Conservation (phyloP, 2,329 filamentous ascomycete species). For the Hypoxylon sp. region DNA sequence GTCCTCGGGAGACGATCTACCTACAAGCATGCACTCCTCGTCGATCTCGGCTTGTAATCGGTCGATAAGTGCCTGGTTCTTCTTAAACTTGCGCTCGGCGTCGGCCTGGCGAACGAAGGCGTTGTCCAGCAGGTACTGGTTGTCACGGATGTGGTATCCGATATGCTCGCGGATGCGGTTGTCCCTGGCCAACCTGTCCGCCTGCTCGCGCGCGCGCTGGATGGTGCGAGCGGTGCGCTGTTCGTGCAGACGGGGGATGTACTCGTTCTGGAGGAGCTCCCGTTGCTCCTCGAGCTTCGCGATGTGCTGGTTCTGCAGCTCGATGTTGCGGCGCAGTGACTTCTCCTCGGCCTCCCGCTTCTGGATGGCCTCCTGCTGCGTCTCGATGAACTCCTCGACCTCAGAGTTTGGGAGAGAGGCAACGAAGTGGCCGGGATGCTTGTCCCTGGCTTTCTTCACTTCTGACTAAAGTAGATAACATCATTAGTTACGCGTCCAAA, state of each 20-base stretch:
- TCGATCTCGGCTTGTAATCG: constrained; percentile 9
- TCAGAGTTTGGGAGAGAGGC: too few species aligned
- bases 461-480: constrained; percentile 25
- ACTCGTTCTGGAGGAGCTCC: constrained; percentile 5
- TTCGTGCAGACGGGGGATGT: constrained; percentile 13
- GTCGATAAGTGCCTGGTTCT: not conserved
- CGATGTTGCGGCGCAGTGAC: constrained; percentile 6
- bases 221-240: not conserved
- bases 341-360: constrained; percentile 10
- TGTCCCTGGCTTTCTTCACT: constrained; percentile 18
- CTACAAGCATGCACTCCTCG: constrained; percentile 7
- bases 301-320: constrained; percentile 22
- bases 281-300: constrained; percentile 16
- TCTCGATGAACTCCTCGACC: constrained; percentile 1
- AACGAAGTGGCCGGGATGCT: too few species aligned
- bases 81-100: not conserved
- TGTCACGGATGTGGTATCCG: constrained; percentile 20
- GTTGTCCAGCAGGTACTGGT: constrained; percentile 20
- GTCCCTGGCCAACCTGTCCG: constrained; percentile 1
- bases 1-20: not conserved
- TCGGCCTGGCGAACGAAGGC: constrained; percentile 4
- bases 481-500: constrained; percentile 17
- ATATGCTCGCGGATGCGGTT: constrained; percentile 29
- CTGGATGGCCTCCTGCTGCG: constrained; percentile 21
- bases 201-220: not conserved